These are phyloP conservation scores for Blastobotrys mokoenaii DNA, from an alignment of 805 yeast genomes.

Conservation along the genomic window DNA sequence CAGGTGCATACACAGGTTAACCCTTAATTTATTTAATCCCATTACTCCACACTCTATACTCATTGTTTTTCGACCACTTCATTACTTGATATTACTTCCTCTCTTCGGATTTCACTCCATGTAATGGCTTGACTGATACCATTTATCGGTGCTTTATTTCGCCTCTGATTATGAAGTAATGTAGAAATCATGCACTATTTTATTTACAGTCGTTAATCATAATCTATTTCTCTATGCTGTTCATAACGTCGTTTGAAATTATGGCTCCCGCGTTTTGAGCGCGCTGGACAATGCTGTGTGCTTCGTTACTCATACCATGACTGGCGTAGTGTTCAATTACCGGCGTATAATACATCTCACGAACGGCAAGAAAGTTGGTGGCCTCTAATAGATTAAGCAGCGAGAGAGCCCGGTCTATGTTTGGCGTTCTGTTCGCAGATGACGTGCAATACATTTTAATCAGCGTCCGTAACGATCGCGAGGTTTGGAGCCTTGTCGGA, in stretches of 20 bases:
- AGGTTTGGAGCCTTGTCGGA: background rate
- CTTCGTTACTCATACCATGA: background rate
- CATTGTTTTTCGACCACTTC: too few species aligned
- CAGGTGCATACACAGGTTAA: constrained; percentile 65
- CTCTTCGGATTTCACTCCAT: too few species aligned
- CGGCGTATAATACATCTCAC: background rate
- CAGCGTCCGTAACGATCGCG: background rate
- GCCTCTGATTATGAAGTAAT: too few species aligned
- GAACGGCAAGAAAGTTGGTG: background rate
- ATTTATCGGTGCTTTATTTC: too few species aligned
- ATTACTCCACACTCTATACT: too few species aligned
- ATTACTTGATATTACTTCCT: too few species aligned
- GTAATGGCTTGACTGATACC: too few species aligned
- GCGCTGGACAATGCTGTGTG: background rate
- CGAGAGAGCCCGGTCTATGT: background rate
- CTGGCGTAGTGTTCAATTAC: constrained; percentile 1
- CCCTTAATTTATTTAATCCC: background rate
- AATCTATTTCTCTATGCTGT: background rate
- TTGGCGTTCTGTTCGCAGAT: background rate
- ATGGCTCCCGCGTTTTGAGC: background rate
- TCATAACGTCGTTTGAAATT: background rate
- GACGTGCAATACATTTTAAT: background rate
- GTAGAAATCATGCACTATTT: background rate
- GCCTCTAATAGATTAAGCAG: constrained; percentile 1
- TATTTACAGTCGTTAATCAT: background rate